Base-by-base conservation (phyloP, 1,284 basidiomycete genomes). In the Cryptococcus jaspeensis region DNA sequence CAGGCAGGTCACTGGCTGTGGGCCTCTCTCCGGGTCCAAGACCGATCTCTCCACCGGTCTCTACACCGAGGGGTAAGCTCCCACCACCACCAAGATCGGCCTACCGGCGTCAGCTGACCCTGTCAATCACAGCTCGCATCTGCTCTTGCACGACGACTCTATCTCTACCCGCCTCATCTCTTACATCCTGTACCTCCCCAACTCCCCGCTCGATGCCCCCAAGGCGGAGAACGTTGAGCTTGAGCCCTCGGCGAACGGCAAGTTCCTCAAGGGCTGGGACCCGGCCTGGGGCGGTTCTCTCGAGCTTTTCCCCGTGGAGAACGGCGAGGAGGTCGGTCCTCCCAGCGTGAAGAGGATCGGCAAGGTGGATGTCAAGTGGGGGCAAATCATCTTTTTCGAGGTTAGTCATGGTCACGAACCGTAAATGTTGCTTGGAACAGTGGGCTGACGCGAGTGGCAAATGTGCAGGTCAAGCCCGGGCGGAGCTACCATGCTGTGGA, bases 121-220 rank as follows among this genome's bases (percentile, higher is more conserved):
- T 22, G 5, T 13, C 15, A 8, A 23, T 36, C 23, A 13, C 56
- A 77, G 90, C 12, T 94, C 93, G 71, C 95, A 99, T 77, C 84
- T 99, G 7, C 86, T 99, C 67, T 90, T 94, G 73, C 93, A 97
- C 80, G 94, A 97, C 85, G 95, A 99, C 78, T 94, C 96, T 40
- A 99, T 99, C 74, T 93, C 93, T 53, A 87, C 92, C 3, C 89
- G 95, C 38, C 85, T 93, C 51, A 89, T 98, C 53, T 96, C 92
- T 1, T 99, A 95, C 80, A 97, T 99, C 75, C 87, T 98, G 51
- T 99, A 99, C 79, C 89, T 98, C 80, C 93, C 95, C 23, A 85
- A 95, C 61, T 92, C 90, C 1, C 80, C 85, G 64, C 81, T 87
- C 53, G 68, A 75, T 32, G 78, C 86, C 0, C 66, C 74, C 22